A percentile compares a stretch with the other conserved stretches of the same genome.
phyloP scores from a whole-genome alignment of 805 yeast species.

The Lipomyces spencermartinsiae region DNA sequence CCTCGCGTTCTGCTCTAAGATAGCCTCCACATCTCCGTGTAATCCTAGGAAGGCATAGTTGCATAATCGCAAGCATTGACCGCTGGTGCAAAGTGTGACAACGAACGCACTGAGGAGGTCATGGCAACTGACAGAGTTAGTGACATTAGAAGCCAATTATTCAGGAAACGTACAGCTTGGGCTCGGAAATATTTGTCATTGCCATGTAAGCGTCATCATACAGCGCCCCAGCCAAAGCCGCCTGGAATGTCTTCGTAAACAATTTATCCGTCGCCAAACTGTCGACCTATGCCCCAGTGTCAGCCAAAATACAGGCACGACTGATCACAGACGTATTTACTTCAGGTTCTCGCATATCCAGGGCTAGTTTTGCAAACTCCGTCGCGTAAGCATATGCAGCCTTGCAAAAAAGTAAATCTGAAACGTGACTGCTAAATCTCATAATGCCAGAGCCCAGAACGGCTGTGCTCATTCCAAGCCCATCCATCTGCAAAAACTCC shows the following conservation, averaged over 20 bases:
- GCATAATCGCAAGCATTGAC: constrained; percentile 51
- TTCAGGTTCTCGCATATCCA: constrained; percentile 17
- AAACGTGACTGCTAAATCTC: constrained; percentile 50
- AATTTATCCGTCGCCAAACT: neutral
- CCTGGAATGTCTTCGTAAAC: constrained; percentile 12
- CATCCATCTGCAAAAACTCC: constrained; percentile 8
- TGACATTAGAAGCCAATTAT: neutral
- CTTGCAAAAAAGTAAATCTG: constrained; percentile 49
- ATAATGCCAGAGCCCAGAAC: constrained; percentile 46
- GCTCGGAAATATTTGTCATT: constrained; percentile 14
- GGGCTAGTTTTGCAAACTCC: constrained; percentile 46
- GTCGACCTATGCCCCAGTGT: neutral
- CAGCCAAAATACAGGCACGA: neutral
- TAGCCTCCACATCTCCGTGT: constrained; percentile 51
- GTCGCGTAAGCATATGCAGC: constrained; percentile 48
- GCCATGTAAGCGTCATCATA: constrained; percentile 40
- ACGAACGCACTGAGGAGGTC: constrained; percentile 49
- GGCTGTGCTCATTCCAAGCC: constrained; percentile 1
- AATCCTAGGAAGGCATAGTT: constrained; percentile 55
- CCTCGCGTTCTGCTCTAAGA: constrained; percentile 48
- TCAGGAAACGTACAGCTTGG: constrained; percentile 10
- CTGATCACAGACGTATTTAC: neutral
- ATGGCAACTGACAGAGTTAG: constrained; percentile 21
- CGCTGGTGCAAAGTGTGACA: constrained; percentile 49
- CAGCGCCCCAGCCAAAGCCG: constrained; percentile 28